Evolutionary conservation across 495 filamentous ascomycete genomes (phyloP).

Genomic region (Neurospora sp.): DNA sequence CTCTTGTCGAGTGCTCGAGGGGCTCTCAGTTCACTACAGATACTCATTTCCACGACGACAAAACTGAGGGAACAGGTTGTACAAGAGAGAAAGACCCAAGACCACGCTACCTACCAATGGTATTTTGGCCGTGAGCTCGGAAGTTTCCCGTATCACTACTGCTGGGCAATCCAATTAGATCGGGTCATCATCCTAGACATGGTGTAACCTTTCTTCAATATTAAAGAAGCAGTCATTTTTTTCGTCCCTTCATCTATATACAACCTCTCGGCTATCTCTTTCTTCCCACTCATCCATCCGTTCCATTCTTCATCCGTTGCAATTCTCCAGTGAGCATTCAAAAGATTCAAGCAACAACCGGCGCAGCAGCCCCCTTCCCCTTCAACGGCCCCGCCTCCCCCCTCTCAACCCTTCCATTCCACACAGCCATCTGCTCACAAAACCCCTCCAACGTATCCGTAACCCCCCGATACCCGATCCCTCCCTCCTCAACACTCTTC

Average conservation of each 20-base stretch:
- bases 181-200: background rate
- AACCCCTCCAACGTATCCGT: slow-evolving; percentile 41
- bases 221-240: no score
- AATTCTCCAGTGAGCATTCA: no score
- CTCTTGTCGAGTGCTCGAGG: background rate
- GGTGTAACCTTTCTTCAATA: background rate
- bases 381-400: background rate
- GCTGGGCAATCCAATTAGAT: background rate
- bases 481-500: slow-evolving; percentile 37
- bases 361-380: background rate
- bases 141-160: background rate
- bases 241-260: background rate
- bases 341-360: background rate
- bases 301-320: background rate
- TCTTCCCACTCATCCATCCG: background rate
- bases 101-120: background rate
- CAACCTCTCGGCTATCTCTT: background rate
- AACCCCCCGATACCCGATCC: slow-evolving; percentile 39
- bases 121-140: no score
- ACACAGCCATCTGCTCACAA: slow-evolving; percentile 39
- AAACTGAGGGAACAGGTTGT: background rate
- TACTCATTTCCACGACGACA: background rate
- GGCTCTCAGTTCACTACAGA: background rate
- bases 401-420: slow-evolving; percentile 28
- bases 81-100: background rate